A percentile compares a stretch with the other conserved stretches of the same genome.
These are phyloP conservation scores for Zasmidium angulare DNA, from an alignment of 2,329 filamentous ascomycete genomes.

Conservation along the genomic window DNA sequence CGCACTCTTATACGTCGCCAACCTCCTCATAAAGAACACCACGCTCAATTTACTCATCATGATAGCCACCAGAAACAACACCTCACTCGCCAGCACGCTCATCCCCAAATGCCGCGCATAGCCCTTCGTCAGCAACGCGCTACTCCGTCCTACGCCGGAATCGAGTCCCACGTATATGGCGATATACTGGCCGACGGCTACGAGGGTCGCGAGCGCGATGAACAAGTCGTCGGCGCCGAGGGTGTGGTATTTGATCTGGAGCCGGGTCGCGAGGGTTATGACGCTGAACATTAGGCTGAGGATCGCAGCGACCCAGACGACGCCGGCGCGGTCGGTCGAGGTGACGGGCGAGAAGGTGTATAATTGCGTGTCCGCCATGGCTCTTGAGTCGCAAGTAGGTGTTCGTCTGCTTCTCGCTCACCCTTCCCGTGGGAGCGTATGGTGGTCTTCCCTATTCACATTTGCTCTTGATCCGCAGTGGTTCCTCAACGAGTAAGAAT, in stretches of 20 bases:
- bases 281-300: slow-evolving; percentile 28
- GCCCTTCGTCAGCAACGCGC: slow-evolving; percentile 12
- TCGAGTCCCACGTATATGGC: slow-evolving; percentile 25
- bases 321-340: slow-evolving; percentile 14
- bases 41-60: slow-evolving; percentile 32
- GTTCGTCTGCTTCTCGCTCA: too few relatives aligned
- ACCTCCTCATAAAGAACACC: slow-evolving; percentile 32
- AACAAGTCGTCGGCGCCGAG: slow-evolving; percentile 32
- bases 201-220: slow-evolving; percentile 22
- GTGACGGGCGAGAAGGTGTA: slow-evolving; percentile 19
- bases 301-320: slow-evolving; percentile 31
- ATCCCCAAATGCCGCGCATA: slow-evolving; percentile 14
- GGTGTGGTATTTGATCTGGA: slow-evolving; percentile 28
- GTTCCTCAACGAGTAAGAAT: too few relatives aligned
- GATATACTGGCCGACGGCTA: slow-evolving; percentile 24
- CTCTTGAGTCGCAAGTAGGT: too few relatives aligned
- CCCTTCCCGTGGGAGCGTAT: too few relatives aligned
- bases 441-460: too few relatives aligned
- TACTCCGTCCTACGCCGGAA: slow-evolving; percentile 20
- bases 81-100: slow-evolving; percentile 27
- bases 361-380: slow-evolving; percentile 1
- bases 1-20: slow-evolving; percentile 26
- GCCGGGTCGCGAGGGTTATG: slow-evolving; percentile 26
- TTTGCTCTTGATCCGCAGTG: too few relatives aligned
- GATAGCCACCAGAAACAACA: slow-evolving; percentile 29